Percentiles rank a stretch among this genome's conserved stretches.
These are phyloP conservation scores for Coemansia sp. DNA, from an alignment of 192 early-diverging fungal species.

Conservation along the genomic window DNA sequence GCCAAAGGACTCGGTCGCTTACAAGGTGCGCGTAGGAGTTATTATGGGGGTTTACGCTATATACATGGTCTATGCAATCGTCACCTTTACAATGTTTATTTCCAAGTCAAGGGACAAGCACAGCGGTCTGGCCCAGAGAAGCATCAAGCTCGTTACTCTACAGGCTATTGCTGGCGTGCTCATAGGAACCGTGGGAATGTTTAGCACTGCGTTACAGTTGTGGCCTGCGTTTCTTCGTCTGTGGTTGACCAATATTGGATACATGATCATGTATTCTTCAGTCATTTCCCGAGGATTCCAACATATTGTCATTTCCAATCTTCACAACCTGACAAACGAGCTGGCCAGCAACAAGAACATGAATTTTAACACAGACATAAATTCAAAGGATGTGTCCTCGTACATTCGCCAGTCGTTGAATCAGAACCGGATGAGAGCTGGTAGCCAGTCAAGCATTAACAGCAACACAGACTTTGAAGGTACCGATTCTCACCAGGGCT, in stretches of 20 bases:
- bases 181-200: conserved; percentile 22
- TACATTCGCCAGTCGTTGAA: conserved; percentile 12
- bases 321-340: conserved; percentile 41
- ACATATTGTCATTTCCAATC: conserved; percentile 40
- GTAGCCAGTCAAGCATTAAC: conserved; percentile 37
- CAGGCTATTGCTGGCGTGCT: conserved; percentile 27
- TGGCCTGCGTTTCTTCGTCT: conserved; percentile 50
- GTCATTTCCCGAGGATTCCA: conserved; percentile 35
- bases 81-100: conserved; percentile 40
- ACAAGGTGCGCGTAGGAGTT: conserved; percentile 36
- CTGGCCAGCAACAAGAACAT: conserved; percentile 32
- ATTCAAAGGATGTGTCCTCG: conserved; percentile 23
- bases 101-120: conserved; percentile 43
- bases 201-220: conserved; percentile 38
- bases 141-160: conserved; percentile 22
- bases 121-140: conserved; percentile 41
- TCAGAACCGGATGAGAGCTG: conserved; percentile 14
- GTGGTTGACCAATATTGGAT: conserved; percentile 43
- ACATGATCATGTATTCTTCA: conserved; percentile 26
- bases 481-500: background rate
- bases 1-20: conserved; percentile 17
- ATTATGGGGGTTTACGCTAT: conserved; percentile 22
- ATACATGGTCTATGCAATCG: conserved; percentile 27
- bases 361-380: conserved; percentile 13
- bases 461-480: conserved; percentile 36